A percentile compares a stretch with the other conserved stretches of the same genome.
Evolutionary conservation across 805 yeast species (phyloP).

Genomic region (Brettanomyces bruxellensis): DNA sequence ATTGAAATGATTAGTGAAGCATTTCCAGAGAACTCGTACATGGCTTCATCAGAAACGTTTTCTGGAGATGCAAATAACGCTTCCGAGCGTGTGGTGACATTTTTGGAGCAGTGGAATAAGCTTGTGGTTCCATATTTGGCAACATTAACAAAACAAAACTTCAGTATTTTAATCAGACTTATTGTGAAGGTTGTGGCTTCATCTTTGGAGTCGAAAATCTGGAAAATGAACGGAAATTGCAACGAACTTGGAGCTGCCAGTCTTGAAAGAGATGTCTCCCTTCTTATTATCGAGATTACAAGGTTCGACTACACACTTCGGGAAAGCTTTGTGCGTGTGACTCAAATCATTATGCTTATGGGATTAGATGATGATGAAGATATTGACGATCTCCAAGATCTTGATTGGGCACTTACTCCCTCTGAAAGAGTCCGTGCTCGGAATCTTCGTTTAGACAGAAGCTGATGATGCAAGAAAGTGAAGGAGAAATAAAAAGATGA

Average conservation of each 20-base stretch:
- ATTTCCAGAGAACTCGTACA: slow-evolving; percentile 31
- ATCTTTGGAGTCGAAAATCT: slow-evolving; percentile 55
- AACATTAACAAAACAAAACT: slow-evolving; percentile 31
- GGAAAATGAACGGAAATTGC: slow-evolving; percentile 56
- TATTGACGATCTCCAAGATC: slow-evolving; percentile 21
- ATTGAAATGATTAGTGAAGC: slow-evolving; percentile 26
- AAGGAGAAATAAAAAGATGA: not conserved
- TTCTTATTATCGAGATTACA: slow-evolving; percentile 65
- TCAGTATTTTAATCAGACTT: slow-evolving; percentile 35
- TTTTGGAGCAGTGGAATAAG: slow-evolving; percentile 56
- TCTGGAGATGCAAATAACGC: slow-evolving; percentile 1
- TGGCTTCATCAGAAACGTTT: slow-evolving; percentile 19
- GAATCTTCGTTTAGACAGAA: slow-evolving; percentile 39
- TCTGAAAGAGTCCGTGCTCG: slow-evolving; percentile 62
- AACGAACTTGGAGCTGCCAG: slow-evolving; percentile 79
- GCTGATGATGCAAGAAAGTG: not conserved
- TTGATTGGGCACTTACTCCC: slow-evolving; percentile 66
- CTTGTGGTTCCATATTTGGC: slow-evolving; percentile 54
- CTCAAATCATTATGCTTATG: slow-evolving; percentile 74
- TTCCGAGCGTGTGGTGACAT: slow-evolving; percentile 23
- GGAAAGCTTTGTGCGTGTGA: slow-evolving; percentile 69
- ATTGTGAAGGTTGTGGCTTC: slow-evolving; percentile 48
- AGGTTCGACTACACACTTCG: slow-evolving; percentile 65
- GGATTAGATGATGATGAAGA: slow-evolving; percentile 68
- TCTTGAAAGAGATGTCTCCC: slow-evolving; percentile 72